Evolutionary conservation across 805 yeast genomes (phyloP).

Genomic region (Ogataea nakhonphanomensis): DNA sequence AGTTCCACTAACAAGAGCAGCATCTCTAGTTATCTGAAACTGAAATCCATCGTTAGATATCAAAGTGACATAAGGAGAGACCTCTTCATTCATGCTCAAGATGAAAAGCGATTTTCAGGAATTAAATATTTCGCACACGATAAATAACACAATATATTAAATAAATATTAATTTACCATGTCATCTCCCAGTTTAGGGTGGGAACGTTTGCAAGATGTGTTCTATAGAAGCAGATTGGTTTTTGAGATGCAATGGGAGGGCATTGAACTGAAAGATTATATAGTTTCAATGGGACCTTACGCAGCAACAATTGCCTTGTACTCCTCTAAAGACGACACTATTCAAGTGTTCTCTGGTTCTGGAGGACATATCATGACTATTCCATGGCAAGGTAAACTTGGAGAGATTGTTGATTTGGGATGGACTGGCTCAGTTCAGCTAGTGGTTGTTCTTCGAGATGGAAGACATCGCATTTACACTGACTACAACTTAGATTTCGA

Average conservation of each 20-base stretch:
- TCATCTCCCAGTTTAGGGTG: slow-evolving; percentile 43
- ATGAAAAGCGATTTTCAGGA: slow-evolving; percentile 8
- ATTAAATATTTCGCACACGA: neutral
- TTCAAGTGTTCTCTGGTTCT: slow-evolving; percentile 35
- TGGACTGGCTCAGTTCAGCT: slow-evolving; percentile 55
- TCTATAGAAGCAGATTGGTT: slow-evolving; percentile 59
- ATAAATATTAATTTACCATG: neutral
- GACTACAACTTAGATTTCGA: slow-evolving; percentile 68
- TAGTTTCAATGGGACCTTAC: slow-evolving; percentile 47
- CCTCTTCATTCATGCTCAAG: slow-evolving; percentile 22
- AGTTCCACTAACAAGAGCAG: slow-evolving; percentile 72
- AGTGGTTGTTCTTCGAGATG: slow-evolving; percentile 50
- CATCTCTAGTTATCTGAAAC: slow-evolving; percentile 62
- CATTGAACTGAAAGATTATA: slow-evolving; percentile 35
- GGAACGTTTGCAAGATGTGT: slow-evolving; percentile 75
- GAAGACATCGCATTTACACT: slow-evolving; percentile 52
- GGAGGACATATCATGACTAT: slow-evolving; percentile 31
- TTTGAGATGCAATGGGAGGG: slow-evolving; percentile 52
- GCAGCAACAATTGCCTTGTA: slow-evolving; percentile 55
- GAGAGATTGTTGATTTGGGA: slow-evolving; percentile 50
- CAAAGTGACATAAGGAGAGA: slow-evolving; percentile 50
- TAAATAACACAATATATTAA: too few species aligned
- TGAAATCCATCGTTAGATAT: slow-evolving; percentile 70
- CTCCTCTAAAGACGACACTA: slow-evolving; percentile 30
- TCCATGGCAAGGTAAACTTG: slow-evolving; percentile 46